Evolutionary conservation across 768 basidiomycete genomes (phyloP), one percentile per base, ranked within the genome.

Genomic region (Agaricus subrufescens): DNA sequence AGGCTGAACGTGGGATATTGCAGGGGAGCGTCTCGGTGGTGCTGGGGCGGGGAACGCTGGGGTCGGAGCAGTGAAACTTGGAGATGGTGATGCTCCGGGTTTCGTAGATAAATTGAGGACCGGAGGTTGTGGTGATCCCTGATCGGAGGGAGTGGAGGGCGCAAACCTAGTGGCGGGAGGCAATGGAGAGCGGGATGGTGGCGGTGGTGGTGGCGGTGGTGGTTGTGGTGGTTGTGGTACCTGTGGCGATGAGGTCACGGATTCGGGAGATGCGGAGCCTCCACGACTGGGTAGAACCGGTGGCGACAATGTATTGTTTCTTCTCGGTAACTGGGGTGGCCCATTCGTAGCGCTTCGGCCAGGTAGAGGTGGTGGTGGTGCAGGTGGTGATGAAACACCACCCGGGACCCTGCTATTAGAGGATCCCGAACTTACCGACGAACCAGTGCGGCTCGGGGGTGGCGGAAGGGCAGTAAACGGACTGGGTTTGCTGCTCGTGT

Each of bases 391-490:
- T 19, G 40, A 14, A 4, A 46, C 3, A 64, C 59, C 30, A 58
- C 34, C 26, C 19, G 68, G 58, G 19, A 52, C 57, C 15, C 58
- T 54, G 43, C 58, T 58, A 54, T 23, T 49, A 26, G 57, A 26
- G 30, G 50, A 48, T 43, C 57, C 53, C 10, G 56, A 57, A 37
- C 57, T 57, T 25, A 55, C 50, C 46, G 53, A 55, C 12, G 67
- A 68, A 8, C 60, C 60, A 29, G 72, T 73, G 60, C 65, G 59
- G 52, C 69, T 72, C 3, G 73, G 75, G n/a, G 75, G 75, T 4
- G 73, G 73, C 15, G 66, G 71, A 25, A 71, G 62, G 12, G 67
- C 54, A 44, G 50, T 61, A 34, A 55, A 56, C 39, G 48, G 60
- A 63, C 65, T 31, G 14, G 75, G 74, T 49, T 72, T 71, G 19